phyloP scores from a whole-genome alignment of 1,284 basidiomycete genomes.

The Tilletia caries region DNA sequence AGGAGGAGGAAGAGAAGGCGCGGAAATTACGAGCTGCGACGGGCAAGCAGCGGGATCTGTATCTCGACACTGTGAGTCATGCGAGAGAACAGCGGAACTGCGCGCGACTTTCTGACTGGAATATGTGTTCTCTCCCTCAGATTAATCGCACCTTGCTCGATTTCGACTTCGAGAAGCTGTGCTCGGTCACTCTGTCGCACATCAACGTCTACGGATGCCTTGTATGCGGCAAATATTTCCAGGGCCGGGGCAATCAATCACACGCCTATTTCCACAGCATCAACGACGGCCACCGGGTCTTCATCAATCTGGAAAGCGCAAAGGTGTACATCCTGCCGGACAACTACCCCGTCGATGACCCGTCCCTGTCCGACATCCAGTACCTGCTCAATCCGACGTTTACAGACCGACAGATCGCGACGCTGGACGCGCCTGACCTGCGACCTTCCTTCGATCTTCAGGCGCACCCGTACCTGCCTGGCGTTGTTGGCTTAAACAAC shows the following conservation, averaged over 20 bases:
- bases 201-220: conserved; percentile 98
- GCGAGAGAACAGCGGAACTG: conserved; percentile 72
- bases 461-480: conserved; percentile 78
- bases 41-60: conserved; percentile 72
- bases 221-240: conserved; percentile 97
- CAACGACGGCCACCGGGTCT: conserved; percentile 96
- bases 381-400: conserved; percentile 85
- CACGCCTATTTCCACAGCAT: conserved; percentile 97
- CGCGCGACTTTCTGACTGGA: conserved; percentile 39
- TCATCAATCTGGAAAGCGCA: conserved; percentile 87
- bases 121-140: conserved; percentile 20
- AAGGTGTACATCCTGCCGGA: conserved; percentile 98
- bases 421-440: conserved; percentile 60
- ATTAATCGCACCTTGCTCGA: conserved; percentile 65
- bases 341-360: conserved; percentile 90
- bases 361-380: conserved; percentile 88
- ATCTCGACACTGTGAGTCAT: conserved; percentile 81
- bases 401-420: conserved; percentile 57
- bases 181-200: conserved; percentile 90
- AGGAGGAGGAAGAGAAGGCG: conserved; percentile 53
- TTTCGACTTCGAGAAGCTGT: conserved; percentile 99
- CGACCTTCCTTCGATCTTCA: conserved; percentile 62
- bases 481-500: conserved; percentile 94
- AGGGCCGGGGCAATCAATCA: conserved; percentile 86
- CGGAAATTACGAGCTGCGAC: conserved; percentile 17